These are phyloP conservation scores for Plasmodium vinckei DNA, from an alignment of 169 alveolate genomes.

Conservation along the genomic window DNA sequence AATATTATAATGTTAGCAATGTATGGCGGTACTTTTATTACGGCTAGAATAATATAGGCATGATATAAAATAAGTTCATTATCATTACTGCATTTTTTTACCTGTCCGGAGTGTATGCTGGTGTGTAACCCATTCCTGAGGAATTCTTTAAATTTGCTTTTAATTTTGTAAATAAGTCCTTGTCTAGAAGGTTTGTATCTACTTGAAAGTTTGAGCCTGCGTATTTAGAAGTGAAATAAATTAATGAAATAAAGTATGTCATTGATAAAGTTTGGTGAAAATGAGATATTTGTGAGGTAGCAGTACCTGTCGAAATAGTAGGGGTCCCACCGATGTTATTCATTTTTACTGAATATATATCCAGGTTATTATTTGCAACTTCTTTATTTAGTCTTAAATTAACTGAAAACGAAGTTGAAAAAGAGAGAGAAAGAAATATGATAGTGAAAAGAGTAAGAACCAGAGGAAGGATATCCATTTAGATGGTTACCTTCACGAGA, in stretches of 20 bases:
- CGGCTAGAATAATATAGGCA: too few relatives aligned
- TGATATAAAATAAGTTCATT: too few relatives aligned
- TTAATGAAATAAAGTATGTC: neutral
- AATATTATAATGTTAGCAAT: neutral
- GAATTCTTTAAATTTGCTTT: slow-evolving; percentile 62
- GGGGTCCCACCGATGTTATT: slow-evolving; percentile 36
- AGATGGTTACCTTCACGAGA: slow-evolving; percentile 60
- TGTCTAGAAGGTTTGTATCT: slow-evolving; percentile 54
- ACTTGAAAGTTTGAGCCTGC: slow-evolving; percentile 53
- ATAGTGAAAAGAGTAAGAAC: neutral
- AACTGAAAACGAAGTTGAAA: slow-evolving; percentile 3
- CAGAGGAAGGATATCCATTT: neutral
- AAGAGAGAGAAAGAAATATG: neutral
- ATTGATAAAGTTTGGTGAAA: neutral
- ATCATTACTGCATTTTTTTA: neutral
- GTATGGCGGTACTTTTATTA: neutral
- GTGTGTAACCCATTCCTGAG: neutral
- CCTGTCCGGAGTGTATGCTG: slow-evolving; percentile 42
- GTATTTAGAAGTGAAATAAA: neutral
- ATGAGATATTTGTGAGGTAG: neutral
- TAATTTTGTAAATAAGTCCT: slow-evolving; percentile 49
- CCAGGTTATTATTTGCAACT: slow-evolving; percentile 51
- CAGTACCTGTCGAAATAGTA: slow-evolving; percentile 33
- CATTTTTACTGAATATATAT: slow-evolving; percentile 29
- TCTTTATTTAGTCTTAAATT: slow-evolving; percentile 63